Evolutionary conservation across 2,329 filamentous ascomycete genomes (phyloP), one percentile per base, ranked within the genome.

Genomic region (Ophiocordyceps unilateralis): DNA sequence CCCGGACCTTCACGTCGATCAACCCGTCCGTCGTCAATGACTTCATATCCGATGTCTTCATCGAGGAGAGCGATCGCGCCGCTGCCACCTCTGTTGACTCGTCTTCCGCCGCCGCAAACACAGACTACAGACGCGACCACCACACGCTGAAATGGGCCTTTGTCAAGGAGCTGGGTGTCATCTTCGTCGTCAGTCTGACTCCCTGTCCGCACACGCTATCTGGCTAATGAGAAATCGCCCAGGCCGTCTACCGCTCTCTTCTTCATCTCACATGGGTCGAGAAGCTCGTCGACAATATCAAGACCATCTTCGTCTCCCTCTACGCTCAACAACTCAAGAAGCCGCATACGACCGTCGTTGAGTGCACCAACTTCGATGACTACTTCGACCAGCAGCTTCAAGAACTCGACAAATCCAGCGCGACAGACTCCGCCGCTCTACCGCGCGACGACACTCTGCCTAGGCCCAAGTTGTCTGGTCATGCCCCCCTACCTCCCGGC

Each of bases 251-350:
- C 62, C 84, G 93, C 58, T 95, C 88, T 34, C 76, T 98, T 26
- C 74, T 98, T 24, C 88, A 95, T 61, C 75, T 98, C 9, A 88
- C 84, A 12, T 98, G 93, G 91, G 85, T 96, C 50, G 91, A 98
- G 62, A 87, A 91, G 60, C 79, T 98, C 40, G 78, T 98, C 51
- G 89, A 95, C 56, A 93, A 96, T 55, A 86, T 96, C 54, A 85
- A 81, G 58, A 87, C 83, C 10, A 79, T 98, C 28, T 98, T 96
- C 57, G 73, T 91, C 50, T 83, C 87, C 50, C 72, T 95, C 23
- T 98, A 96, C 59, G 83, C 80, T 51, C 81, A 91, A 45, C 83
- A 94, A 60, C 67, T 98, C 44, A 87, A 78, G 58, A 83, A 83
- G 52, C 76, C 83, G 22, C 76, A 89, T 57, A 83, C 79, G 11